Base-by-base conservation (phyloP, 2,329 filamentous ascomycete species). In the Annulohypoxylon truncatum region DNA sequence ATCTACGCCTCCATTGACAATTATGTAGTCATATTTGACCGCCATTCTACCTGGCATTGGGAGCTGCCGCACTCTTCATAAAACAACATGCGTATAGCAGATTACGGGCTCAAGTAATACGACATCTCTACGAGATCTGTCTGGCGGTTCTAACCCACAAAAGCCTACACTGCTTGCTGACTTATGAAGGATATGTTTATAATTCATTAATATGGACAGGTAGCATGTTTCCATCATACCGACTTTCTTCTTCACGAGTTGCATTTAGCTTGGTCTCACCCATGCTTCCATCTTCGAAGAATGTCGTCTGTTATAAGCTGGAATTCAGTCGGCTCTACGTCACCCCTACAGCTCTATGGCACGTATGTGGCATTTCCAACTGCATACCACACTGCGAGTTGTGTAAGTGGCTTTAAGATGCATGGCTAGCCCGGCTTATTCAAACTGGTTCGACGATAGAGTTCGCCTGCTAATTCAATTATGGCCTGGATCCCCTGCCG, bases 401-500 rank as follows among this genome's bases (percentile, higher is more conserved):
- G 22, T 35, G 28, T 50, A 33, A 48, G 33, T 58, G 58, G 58
- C 53, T 62, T 66, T 22, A n/a, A 35, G 31, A 29, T 35, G 48
- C 53, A 42, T 54, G 2, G n/a, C 29, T 59, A 59, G 22, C 48
- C 60, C 46, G 20, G 15, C 35, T 28, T 61, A 26, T 52, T 18
- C 29, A 48, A 61, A 15, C 26, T n/a, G 40, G 24, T 48, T 33
- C 33, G 8, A 38, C 31, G 33, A 55, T 59, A 59, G 40, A 48
- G 57, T 61, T 62, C 46, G 29, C 22, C 26, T 13, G 22, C 50
- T 54, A 56, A 29, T 60, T 52, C 42, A 61, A 18, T 29, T 31
- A 47, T 35, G 26, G 51, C 58, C 28, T 66, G 55, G 62, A 42
- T 46, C 6, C 58, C 54, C 51, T 66, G 58, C 51, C 15, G 33